Conservation (phyloP, 2,329 filamentous ascomycete genomes). For the Aspergillus aculeatus region DNA sequence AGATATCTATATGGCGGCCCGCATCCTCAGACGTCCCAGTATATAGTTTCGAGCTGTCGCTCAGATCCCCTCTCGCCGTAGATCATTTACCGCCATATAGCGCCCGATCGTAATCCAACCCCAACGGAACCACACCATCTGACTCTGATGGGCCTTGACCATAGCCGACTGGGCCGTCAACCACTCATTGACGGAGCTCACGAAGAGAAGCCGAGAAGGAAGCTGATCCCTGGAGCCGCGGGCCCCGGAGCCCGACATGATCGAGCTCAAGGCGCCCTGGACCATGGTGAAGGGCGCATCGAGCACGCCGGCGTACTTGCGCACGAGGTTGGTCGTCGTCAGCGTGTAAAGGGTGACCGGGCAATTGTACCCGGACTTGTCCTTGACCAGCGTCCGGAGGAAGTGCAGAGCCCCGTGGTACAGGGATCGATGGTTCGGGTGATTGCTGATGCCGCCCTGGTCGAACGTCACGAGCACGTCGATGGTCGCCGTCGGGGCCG, state of each 20-base stretch:
- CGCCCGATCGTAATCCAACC: slow-evolving; percentile 88
- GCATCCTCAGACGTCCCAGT: not conserved
- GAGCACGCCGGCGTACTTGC: slow-evolving; percentile 79
- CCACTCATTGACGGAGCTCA: slow-evolving; percentile 65
- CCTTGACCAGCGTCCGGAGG: slow-evolving; percentile 63
- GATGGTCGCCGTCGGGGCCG: slow-evolving; percentile 56
- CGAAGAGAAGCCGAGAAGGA: slow-evolving; percentile 63
- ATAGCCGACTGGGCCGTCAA: slow-evolving; percentile 78
- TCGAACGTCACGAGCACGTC: slow-evolving; percentile 92
- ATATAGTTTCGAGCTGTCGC: no score
- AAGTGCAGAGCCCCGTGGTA: slow-evolving; percentile 79
- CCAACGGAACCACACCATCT: slow-evolving; percentile 99
- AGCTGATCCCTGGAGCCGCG: slow-evolving; percentile 51
- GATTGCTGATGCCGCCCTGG: slow-evolving; percentile 72
- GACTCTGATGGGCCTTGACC: slow-evolving; percentile 84
- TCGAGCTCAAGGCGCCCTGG: slow-evolving; percentile 49
- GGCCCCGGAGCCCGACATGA: slow-evolving; percentile 13
- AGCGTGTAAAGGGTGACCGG: slow-evolving; percentile 87
- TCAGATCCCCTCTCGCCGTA: slow-evolving; percentile 59
- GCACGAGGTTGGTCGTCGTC: slow-evolving; percentile 65
- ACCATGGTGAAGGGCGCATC: slow-evolving; percentile 73
- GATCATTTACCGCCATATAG: slow-evolving; percentile 94
- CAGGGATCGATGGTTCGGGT: slow-evolving; percentile 91
- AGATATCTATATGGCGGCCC: not conserved
- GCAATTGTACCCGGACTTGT: slow-evolving; percentile 62